Evolutionary conservation across 805 yeast species (phyloP), one percentile per base, ranked within the genome.

Genomic region (Saccharomyces eubayanus): DNA sequence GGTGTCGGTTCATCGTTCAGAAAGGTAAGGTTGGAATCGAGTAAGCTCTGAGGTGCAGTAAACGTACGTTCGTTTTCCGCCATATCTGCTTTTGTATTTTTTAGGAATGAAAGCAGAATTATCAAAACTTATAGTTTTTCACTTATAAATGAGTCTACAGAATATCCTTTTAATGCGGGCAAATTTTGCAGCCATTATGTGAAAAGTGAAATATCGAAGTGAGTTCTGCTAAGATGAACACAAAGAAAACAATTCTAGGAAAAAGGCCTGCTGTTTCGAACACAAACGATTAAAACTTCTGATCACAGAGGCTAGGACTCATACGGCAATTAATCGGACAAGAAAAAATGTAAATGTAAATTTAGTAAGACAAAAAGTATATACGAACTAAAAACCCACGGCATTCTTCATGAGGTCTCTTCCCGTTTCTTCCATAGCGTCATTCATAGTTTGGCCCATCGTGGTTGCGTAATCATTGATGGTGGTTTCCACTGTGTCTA

Each of bases 401-500:
- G 85, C 77, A 14, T 82, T 74, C 40, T 73, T 73, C 55, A 82
- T 77, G 54, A 82, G 58, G 36, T 77, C 75, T 48, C 73, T 77
- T 57, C 82, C 79, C 12, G 76, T 77, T 11, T 73, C 72, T 46
- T 78, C 82, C 47, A 79, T 66, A 1, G 79, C 66, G 12, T 80
- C 85, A 55, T 72, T 77, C 73, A 83, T 71, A 14, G 77, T 67
- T 57, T 82, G 83, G 54, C 80, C 77, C 29, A 82, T 70, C 28
- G 71, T 74, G 47, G 74, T 77, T 6, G 87, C 87, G 57, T 80
- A 82, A 24, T 80, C 82, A 62, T 81, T 79, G 50, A 82, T 65
- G 9, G 77, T 70, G 52, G 79, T 83, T 60, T 82, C 87, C 16
- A 81, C 63, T 2, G 71, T 60, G 48, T 82, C 85, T 52, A 80